Conservation (phyloP, 495 filamentous ascomycete species). For the Tirmania nivea region DNA sequence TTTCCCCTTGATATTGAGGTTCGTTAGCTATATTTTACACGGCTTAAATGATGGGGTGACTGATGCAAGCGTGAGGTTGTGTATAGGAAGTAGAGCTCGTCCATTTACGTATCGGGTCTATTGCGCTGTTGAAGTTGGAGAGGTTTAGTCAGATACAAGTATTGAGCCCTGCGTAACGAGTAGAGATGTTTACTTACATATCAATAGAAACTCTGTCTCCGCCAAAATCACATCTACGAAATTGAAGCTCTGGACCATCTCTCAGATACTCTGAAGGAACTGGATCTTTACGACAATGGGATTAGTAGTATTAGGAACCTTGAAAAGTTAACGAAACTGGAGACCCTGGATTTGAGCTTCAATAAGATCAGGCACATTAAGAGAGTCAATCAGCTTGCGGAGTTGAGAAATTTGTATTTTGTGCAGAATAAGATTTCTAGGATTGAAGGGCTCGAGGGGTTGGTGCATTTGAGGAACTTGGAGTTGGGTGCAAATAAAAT, state of each 20-base stretch:
- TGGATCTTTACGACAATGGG: slow-evolving; percentile 97
- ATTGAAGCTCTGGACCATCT: slow-evolving; percentile 50
- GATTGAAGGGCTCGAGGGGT: slow-evolving; percentile 66
- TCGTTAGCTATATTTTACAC: slow-evolving; percentile 1
- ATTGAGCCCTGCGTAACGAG: background rate
- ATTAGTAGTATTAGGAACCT: slow-evolving; percentile 72
- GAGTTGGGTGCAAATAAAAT: slow-evolving; percentile 87
- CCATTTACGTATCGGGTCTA: slow-evolving; percentile 61
- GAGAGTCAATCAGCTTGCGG: slow-evolving; percentile 53
- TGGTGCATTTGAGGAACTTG: slow-evolving; percentile 53
- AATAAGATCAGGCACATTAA: slow-evolving; percentile 99
- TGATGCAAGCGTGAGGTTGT: too few species aligned
- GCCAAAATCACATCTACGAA: slow-evolving; percentile 71
- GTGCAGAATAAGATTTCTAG: slow-evolving; percentile 79
- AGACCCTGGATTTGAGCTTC: slow-evolving; percentile 75
- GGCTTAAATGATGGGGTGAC: too few species aligned
- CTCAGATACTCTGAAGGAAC: slow-evolving; percentile 44
- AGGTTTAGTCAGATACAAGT: slow-evolving; percentile 34
- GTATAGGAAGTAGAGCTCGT: slow-evolving; percentile 68
- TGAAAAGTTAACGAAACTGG: slow-evolving; percentile 51
- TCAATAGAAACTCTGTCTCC: slow-evolving; percentile 60
- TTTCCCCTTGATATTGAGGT: slow-evolving; percentile 39
- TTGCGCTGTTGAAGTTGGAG: slow-evolving; percentile 55
- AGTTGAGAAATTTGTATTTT: slow-evolving; percentile 73
- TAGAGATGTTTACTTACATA: background rate